phyloP scores from a whole-genome alignment of 2,329 filamentous ascomycete genomes.

The Daldinia sp. region DNA sequence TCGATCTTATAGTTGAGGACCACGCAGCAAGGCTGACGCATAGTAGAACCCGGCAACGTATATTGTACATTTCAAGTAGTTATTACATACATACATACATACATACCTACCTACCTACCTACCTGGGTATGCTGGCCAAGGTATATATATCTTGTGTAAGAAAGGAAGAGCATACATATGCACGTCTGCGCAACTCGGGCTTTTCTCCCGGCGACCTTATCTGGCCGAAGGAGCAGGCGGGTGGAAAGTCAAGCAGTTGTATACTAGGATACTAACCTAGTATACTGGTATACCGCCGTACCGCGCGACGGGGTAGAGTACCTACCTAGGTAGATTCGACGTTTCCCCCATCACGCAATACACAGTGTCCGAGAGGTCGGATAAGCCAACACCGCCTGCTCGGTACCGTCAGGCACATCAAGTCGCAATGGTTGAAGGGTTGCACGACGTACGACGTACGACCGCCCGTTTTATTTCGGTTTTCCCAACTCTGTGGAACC shows the following conservation, averaged over 20 bases:
- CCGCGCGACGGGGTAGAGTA: neutral
- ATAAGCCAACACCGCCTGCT: slow-evolving; percentile 15
- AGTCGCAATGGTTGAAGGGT: slow-evolving; percentile 9
- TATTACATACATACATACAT: slow-evolving; percentile 2
- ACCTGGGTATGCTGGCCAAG: too few species aligned
- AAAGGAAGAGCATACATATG: neutral
- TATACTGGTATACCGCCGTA: neutral
- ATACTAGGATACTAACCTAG: neutral
- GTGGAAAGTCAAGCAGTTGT: neutral
- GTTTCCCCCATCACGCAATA: slow-evolving; percentile 2
- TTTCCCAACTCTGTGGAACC: slow-evolving; percentile 33
- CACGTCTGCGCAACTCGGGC: slow-evolving; percentile 3
- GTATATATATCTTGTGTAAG: neutral
- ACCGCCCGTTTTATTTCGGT: neutral
- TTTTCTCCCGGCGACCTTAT: slow-evolving; percentile 17
- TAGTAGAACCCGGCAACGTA: neutral
- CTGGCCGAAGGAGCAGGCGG: slow-evolving; percentile 14
- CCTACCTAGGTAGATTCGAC: neutral
- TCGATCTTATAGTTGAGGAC: slow-evolving; percentile 4
- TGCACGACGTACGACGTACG: slow-evolving; percentile 15
- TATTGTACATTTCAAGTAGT: slow-evolving; percentile 3
- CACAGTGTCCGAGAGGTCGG: slow-evolving; percentile 22
- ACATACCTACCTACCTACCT: neutral
- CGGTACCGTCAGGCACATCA: slow-evolving; percentile 28
- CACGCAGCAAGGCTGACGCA: slow-evolving; percentile 7